Base-by-base conservation (phyloP, 192 early-diverging fungal genomes). In the Rhizophagus clarus region DNA sequence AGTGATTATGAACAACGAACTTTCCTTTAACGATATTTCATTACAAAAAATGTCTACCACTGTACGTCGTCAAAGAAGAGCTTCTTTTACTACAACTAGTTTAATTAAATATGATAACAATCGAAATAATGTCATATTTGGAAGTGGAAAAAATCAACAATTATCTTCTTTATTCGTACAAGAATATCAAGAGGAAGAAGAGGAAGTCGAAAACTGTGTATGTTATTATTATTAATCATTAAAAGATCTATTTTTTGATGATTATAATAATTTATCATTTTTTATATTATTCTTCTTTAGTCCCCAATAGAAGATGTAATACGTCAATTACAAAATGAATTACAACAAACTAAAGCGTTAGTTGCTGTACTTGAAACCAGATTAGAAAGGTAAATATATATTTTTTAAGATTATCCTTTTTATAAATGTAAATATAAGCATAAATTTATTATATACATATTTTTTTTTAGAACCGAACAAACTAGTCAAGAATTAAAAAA, bases 401-500 rank as follows among this genome's bases (percentile, higher is more conserved):
- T 22, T 42, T 71, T 37, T n/a, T n/a, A n/a, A 14, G 2, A 4
- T 71, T 4, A 1, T 71, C 15, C n/a, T n/a, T n/a, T n/a, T 15
- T 20, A 32, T 72, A 11, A 4, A 14, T 8, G 0, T 5, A 34
- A 20, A 34, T 22, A 45, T 56, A 20, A 20, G 5, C 2, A 22
- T 40, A 24, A 72, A 22, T 45, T 72, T n/a, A n/a, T 22, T 10
- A 47, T 45, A 20, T 42, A 32, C n/a, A 5, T 29, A 11, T 12
- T 42, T 70, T 6, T 32, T 66, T 67, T 34, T 49, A 72, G 71
- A 12, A 72, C 45, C 32, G 71, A 72, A 47, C 71, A 49, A 49
- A 72, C 71, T 20, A 72, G 71, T 29, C 71, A 72, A n/a, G 71
- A 72, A 47, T 72, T 72, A 49, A 72, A 72, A 47, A 7, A 47